Conservation (phyloP, 2,329 filamentous ascomycete species). For the Diplodia scrobiculata region DNA sequence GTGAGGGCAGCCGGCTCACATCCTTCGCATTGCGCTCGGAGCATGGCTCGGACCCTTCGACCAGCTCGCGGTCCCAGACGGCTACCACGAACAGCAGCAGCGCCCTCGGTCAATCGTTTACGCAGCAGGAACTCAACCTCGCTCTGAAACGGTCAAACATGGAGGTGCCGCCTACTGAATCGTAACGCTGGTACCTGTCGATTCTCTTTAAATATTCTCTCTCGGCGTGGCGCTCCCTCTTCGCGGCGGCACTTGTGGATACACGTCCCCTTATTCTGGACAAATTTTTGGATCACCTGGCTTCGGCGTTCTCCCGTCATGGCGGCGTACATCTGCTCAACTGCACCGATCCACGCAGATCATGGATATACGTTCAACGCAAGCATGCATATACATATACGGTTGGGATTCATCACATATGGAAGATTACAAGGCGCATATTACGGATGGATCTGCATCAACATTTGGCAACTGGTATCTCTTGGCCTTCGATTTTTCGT, state of each 20-base stretch:
- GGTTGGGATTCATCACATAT: conserved; percentile 11
- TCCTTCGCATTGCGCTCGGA: conserved; percentile 1
- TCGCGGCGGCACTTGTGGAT: neutral
- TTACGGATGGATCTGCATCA: conserved; percentile 10
- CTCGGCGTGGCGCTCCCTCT: neutral
- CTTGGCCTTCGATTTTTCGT: neutral
- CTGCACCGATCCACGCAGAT: conserved; percentile 11
- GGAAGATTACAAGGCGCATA: conserved; percentile 16
- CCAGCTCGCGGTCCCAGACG: conserved; percentile 6
- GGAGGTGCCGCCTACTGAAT: conserved; percentile 33
- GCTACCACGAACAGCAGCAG: conserved; percentile 37
- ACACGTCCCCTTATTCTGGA: neutral
- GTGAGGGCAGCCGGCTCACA: neutral
- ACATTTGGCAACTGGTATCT: neutral
- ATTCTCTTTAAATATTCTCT: neutral
- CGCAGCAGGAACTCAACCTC: conserved; percentile 49
- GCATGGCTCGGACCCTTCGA: conserved; percentile 5
- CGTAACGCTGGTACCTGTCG: neutral
- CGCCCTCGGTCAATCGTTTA: conserved; percentile 46
- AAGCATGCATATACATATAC: conserved; percentile 18
- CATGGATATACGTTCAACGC: conserved; percentile 19
- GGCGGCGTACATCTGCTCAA: conserved; percentile 6
- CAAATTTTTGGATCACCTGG: neutral
- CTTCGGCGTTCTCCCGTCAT: conserved; percentile 10
- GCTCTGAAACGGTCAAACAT: conserved; percentile 49